phyloP scores from a whole-genome alignment of 345 rosid genomes.

The Psidium friedrichsthalianum region DNA sequence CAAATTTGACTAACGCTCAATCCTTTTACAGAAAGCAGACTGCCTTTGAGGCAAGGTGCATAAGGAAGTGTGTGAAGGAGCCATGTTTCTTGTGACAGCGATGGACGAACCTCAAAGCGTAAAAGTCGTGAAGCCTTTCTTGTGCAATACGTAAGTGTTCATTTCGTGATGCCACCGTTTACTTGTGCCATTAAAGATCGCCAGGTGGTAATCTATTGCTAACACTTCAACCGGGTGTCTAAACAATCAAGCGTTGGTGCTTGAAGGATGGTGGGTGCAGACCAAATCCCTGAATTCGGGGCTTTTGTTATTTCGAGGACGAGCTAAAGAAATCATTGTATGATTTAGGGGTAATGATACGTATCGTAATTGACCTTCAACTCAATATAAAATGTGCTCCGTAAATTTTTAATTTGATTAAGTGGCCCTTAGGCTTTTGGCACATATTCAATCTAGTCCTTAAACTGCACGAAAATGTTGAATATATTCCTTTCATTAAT shows the following conservation, averaged over 20 bases:
- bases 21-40: neutral
- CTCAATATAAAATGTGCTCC: too few species aligned
- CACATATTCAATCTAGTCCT: too few species aligned
- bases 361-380: too few species aligned
- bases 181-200: neutral
- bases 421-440: too few species aligned
- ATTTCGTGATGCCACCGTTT: neutral
- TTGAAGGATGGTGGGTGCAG: neutral
- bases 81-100: neutral
- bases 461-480: too few species aligned
- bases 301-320: neutral
- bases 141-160: neutral
- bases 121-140: neutral
- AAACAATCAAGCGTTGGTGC: neutral
- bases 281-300: neutral
- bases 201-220: neutral
- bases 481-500: too few species aligned
- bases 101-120: neutral
- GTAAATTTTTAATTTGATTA: too few species aligned
- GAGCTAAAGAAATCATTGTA: neutral
- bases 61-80: neutral
- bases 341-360: neutral
- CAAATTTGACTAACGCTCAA: neutral
- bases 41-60: neutral
- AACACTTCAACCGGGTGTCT: neutral